Percentiles rank a stretch among this genome's conserved stretches.
Conservation (phyloP, 805 yeast species). For the Saccharomycopsis microspora region DNA sequence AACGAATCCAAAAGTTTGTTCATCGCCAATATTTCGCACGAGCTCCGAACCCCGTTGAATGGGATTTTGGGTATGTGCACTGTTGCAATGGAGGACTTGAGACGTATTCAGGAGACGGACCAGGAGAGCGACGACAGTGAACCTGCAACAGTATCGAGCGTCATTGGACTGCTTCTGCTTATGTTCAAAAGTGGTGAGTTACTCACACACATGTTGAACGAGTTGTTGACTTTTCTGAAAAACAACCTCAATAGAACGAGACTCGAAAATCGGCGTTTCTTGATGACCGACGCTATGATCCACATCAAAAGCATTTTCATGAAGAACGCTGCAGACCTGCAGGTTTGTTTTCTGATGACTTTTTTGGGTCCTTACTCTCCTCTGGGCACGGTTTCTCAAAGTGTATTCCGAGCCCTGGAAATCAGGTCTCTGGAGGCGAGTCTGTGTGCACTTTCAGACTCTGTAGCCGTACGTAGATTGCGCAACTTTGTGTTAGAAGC, state of each 20-base stretch:
- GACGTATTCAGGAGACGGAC: conserved; percentile 3
- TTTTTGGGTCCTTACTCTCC: conserved; percentile 24
- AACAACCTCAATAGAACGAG: conserved; percentile 78
- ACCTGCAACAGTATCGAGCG: neutral
- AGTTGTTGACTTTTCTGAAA: conserved; percentile 82
- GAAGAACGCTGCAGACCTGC: conserved; percentile 66
- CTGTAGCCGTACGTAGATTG: conserved; percentile 26
- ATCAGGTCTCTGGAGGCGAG: neutral
- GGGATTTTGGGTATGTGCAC: conserved; percentile 96
- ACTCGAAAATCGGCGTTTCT: conserved; percentile 74
- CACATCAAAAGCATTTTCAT: conserved; percentile 81
- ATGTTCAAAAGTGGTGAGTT: conserved; percentile 90
- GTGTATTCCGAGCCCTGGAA: neutral
- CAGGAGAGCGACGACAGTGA: neutral
- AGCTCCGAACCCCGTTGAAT: conserved; percentile 87
- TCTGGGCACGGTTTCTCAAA: neutral
- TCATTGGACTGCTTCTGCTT: conserved; percentile 31
- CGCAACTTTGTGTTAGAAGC: conserved; percentile 66
- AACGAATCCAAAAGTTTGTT: conserved; percentile 94
- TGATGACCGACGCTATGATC: conserved; percentile 66
- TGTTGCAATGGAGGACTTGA: conserved; percentile 73
- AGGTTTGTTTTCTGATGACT: conserved; percentile 53
- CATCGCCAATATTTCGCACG: conserved; percentile 88
- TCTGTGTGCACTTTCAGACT: neutral
- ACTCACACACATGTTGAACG: conserved; percentile 79